Base-by-base conservation (phyloP, 2,329 filamentous ascomycete genomes). In the Zopfia rhizophila region DNA sequence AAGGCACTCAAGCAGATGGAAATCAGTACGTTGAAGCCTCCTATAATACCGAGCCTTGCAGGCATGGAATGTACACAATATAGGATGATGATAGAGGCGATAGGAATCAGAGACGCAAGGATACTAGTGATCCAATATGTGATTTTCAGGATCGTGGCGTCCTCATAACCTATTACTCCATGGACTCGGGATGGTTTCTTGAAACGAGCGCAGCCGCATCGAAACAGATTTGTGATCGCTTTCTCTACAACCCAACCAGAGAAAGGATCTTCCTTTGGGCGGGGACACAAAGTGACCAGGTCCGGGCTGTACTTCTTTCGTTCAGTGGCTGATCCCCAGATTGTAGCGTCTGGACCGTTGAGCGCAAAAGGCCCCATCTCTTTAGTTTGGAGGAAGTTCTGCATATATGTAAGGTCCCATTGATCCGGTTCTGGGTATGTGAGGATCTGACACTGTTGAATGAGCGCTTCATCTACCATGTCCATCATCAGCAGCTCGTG, bases 241-340 rank as follows among this genome's bases (percentile, higher is more conserved):
- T 40, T 58, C 7, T 53, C 44, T 0, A 44, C 45, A 5, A 47
- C 43, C 53, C 53, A 60, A 2, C 19, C 39, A 3, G 60, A 61
- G 28, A 63, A 60, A 18, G 50, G 24, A 30, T 63, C 60, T 18
- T 51, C 44, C 14, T 51, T 49, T 10, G 21, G 35, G 7, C 59
- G 48, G 7, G 56, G 51, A 3, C 46, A 23, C 3, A 61, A 37
- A 2, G 45, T 23, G n/a, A 60, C 38, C 8, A 58, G 36, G 13
- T 63, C 58, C 0, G 44, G 45, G 24, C 32, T 43, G 23, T 53
- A 19, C 8, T 19, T 27, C 8, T 38, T 45, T n/a, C 22, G 36
- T 7, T 41, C 12, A 3, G 11, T 2, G 4, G 19, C 25, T 1
- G 45, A 42, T 6, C 42, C 37, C 48, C 48, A 52, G 14, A 52